A percentile compares a stretch with the other conserved stretches of the same genome.
phyloP scores from a whole-genome alignment of 1,139 yeast genomes.

The Saccharomyces hybrid region DNA sequence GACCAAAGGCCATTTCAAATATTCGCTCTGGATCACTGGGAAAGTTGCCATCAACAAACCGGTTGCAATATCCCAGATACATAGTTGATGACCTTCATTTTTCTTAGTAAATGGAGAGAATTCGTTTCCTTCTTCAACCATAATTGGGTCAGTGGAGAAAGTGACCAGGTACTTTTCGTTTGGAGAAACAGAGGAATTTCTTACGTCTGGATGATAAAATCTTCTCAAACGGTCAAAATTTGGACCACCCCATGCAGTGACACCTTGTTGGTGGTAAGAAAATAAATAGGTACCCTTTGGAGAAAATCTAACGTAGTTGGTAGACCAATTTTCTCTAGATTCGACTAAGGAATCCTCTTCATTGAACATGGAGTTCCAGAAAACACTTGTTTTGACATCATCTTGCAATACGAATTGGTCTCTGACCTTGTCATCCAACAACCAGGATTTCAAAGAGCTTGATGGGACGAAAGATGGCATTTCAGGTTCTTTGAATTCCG shows the following conservation, averaged over 20 bases:
- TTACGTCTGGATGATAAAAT: constrained; percentile 83
- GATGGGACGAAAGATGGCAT: constrained; percentile 63
- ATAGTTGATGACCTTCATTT: constrained; percentile 88
- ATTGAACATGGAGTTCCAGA: constrained; percentile 75
- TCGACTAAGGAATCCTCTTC: constrained; percentile 73
- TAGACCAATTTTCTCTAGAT: constrained; percentile 78
- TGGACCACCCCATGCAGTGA: constrained; percentile 93
- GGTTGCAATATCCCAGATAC: constrained; percentile 84
- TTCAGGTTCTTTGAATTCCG: constrained; percentile 62
- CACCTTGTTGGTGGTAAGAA: constrained; percentile 90
- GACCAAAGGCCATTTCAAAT: constrained; percentile 93
- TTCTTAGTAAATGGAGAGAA: constrained; percentile 78
- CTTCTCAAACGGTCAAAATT: constrained; percentile 67
- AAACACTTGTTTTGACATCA: constrained; percentile 74
- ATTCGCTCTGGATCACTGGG: constrained; percentile 75
- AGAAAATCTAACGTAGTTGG: constrained; percentile 74
- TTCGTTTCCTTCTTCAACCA: constrained; percentile 50
- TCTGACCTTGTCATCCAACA: constrained; percentile 80
- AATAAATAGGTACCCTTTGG: constrained; percentile 88
- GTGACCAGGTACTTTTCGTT: constrained; percentile 86
- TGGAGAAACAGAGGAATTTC: constrained; percentile 87
- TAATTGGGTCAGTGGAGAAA: constrained; percentile 78
- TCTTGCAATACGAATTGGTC: constrained; percentile 83
- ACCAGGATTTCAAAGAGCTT: constrained; percentile 85
- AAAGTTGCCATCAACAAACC: constrained; percentile 84